Evolutionary conservation across 2,329 filamentous ascomycete species (phyloP).

Genomic region (Calonectria leucothoes): DNA sequence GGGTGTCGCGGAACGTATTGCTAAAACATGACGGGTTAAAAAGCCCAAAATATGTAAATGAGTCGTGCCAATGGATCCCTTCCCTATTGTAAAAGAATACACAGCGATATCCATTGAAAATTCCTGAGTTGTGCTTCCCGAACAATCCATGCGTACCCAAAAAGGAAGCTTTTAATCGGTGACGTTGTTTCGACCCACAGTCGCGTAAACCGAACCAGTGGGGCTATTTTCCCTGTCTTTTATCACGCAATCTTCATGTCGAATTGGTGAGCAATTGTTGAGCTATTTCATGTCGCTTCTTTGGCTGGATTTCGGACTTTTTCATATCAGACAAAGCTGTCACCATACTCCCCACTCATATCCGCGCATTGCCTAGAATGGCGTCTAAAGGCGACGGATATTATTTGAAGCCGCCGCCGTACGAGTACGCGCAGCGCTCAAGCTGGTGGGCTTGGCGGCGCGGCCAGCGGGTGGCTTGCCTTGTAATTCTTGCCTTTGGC

Average conservation of each 20-base stretch:
- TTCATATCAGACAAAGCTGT: no score
- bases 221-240: neutral
- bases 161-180: neutral
- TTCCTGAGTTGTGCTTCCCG: no score
- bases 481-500: neutral
- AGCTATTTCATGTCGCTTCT: neutral
- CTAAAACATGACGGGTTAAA: no score
- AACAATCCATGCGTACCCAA: neutral
- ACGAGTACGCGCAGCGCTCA: neutral
- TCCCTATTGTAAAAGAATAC: no score
- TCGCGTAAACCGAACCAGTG: neutral
- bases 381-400: neutral
- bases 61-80: no score
- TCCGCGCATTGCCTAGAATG: neutral
- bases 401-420: neutral
- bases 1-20: no score
- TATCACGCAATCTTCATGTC: neutral
- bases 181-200: slow-evolving; percentile 1
- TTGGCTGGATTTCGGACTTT: neutral
- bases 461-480: neutral
- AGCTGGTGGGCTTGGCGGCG: neutral
- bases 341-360: neutral
- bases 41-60: no score
- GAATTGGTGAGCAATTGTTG: no score
- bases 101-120: no score